A percentile compares a stretch with the other conserved stretches of the same genome.
Conservation (phyloP, 2,329 filamentous ascomycete genomes). For the Boeremia lycopersici region DNA sequence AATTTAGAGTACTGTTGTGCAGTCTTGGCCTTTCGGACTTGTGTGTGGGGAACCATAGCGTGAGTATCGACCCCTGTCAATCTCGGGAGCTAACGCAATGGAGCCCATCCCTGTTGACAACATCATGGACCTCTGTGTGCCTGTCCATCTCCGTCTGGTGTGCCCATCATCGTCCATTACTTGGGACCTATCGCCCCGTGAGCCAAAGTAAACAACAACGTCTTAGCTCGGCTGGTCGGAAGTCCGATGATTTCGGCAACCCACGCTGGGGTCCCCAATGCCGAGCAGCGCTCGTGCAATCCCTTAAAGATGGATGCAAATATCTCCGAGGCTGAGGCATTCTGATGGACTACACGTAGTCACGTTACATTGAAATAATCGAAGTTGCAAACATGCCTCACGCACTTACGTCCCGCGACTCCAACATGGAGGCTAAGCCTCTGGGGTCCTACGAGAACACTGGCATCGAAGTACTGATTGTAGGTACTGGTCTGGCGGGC, state of each 20-base stretch:
- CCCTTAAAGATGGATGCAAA: constrained; percentile 23
- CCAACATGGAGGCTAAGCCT: constrained; percentile 54
- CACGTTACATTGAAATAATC: constrained; percentile 7
- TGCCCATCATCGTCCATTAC: constrained; percentile 21
- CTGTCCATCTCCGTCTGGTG: constrained; percentile 20
- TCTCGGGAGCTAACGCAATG: constrained; percentile 18
- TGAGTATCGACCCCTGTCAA: constrained; percentile 1
- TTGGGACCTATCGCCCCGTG: background rate
- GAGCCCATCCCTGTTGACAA: constrained; percentile 17
- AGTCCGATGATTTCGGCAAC: constrained; percentile 28
- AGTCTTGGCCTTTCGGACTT: constrained; percentile 33
- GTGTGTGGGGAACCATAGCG: constrained; percentile 43
- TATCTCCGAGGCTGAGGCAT: constrained; percentile 3
- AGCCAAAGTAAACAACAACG: constrained; percentile 12
- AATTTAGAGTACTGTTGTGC: constrained; percentile 17
- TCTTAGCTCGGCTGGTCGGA: constrained; percentile 10
- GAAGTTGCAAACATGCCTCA: constrained; percentile 39
- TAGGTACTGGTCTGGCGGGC: constrained; percentile 49
- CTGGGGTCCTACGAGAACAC: constrained; percentile 58
- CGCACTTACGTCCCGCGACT: constrained; percentile 55
- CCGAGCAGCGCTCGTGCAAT: constrained; percentile 19
- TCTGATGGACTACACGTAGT: constrained; percentile 11
- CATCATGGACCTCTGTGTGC: constrained; percentile 18
- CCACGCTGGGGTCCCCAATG: constrained; percentile 28
- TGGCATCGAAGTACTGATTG: constrained; percentile 49